Evolutionary conservation across 371 early-diverging fungal genomes (phyloP), one percentile per base, ranked within the genome.

Genomic region (Spraguea lophii): DNA sequence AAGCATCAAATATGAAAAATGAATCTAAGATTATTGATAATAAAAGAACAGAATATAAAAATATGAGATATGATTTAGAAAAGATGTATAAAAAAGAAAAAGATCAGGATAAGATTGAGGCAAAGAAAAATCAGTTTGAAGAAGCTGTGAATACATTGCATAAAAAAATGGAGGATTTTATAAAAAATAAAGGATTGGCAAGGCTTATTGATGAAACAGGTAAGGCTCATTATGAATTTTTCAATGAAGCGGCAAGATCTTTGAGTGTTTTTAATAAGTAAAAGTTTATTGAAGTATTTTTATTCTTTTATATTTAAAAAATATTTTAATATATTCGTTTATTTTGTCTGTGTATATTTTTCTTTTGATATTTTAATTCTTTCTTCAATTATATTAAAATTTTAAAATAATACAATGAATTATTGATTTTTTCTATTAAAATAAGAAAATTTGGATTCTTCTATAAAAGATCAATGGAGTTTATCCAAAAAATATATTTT

Each of bases 21-120:
- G 34, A 45, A 26, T 20, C 50, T 16, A 37, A 51, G 13, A 38
- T n/a, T 12, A 67, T 65, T 49, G 62, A 66, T 39, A 50, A 54
- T 17, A 47, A 44, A 23, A 48, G 70, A 36, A 51, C 57, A 12
- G 48, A 56, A 41, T 39, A 57, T 7, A 52, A 56, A 30, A 56
- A 64, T 30, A 54, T 52, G n/a, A 34, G 67, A 13, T 67, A 64
- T 36, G 65, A 60, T 49, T 39, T 64, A 15, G 65, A 64, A 21
- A 51, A 37, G 15, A 12, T 41, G 2, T 30, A 48, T 13, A 21
- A 51, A 26, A 55, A 51, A 13, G 26, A 30, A 12, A 24, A 37
- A 13, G 46, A 56, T 4, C 20, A 44, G 12, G 16, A 34, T 40
- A 17, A 44, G 20, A 24, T 36, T 9, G 20, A 21, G 4, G 37